These are phyloP conservation scores for Acacia acuminata DNA, from an alignment of 306 rosid species.

Conservation along the genomic window DNA sequence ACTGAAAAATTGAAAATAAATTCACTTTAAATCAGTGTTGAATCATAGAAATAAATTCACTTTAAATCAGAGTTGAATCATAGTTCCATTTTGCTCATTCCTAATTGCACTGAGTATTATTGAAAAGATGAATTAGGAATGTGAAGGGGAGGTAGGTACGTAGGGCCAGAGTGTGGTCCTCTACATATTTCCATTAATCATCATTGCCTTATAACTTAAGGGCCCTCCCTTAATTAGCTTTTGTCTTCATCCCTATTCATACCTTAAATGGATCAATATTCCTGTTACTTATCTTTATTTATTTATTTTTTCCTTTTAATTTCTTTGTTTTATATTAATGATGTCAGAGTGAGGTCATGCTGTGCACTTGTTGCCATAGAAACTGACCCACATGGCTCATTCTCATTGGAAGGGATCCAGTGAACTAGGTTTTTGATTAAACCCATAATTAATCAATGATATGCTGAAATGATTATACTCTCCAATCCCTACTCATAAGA, in stretches of 20 bases:
- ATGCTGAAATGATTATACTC: not conserved
- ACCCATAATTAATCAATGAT: not conserved
- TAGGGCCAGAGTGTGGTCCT: conserved; percentile 46
- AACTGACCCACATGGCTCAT: not conserved
- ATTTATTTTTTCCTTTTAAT: not conserved
- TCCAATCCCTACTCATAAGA: not conserved
- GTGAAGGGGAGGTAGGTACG: not conserved
- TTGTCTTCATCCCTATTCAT: conserved; percentile 10
- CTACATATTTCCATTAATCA: conserved; percentile 45
- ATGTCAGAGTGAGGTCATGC: conserved; percentile 61
- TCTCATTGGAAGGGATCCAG: not conserved
- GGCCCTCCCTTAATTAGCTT: conserved; percentile 25
- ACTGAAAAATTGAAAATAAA: too few relatives aligned
- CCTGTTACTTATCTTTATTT: not conserved
- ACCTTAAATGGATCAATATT: not conserved
- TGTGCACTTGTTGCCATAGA: conserved; percentile 33
- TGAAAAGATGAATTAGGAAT: conserved; percentile 6
- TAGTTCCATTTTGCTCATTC: too few relatives aligned
- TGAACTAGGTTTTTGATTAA: not conserved
- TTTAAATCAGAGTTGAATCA: too few relatives aligned
- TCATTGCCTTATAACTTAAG: conserved; percentile 38
- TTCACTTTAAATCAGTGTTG: too few relatives aligned
- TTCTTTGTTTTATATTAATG: conserved; percentile 19
- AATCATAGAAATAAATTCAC: too few relatives aligned
- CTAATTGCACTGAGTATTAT: too few relatives aligned